These are phyloP conservation scores for Corchorus olitorius DNA, from an alignment of 345 rosid genomes.

Conservation along the genomic window DNA sequence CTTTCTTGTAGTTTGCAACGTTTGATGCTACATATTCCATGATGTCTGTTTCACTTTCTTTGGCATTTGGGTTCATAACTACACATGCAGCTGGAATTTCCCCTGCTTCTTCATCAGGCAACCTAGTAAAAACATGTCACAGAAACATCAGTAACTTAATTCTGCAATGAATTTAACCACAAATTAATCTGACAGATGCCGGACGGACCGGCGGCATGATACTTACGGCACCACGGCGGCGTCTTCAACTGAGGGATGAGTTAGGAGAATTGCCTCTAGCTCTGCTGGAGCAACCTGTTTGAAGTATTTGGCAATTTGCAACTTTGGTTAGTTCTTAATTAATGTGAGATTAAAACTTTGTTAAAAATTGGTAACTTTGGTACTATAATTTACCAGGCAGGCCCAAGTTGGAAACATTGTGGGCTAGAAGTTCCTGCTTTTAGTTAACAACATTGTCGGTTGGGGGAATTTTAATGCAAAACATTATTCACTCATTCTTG, in stretches of 20 bases:
- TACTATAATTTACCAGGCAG: background rate
- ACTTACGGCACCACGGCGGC: slow-evolving; percentile 94
- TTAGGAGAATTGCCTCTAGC: slow-evolving; percentile 75
- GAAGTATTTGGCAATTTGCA: slow-evolving; percentile 13
- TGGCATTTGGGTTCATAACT: slow-evolving; percentile 53
- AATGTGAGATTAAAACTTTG: background rate
- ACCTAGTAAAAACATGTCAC: slow-evolving; percentile 32
- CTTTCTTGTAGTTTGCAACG: slow-evolving; percentile 86
- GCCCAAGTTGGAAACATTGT: background rate
- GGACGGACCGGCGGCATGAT: background rate
- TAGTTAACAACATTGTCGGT: background rate
- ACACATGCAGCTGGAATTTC: slow-evolving; percentile 94
- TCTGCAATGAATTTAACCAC: background rate
- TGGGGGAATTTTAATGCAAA: too few species aligned
- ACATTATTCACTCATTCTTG: too few species aligned
- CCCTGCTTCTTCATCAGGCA: slow-evolving; percentile 92
- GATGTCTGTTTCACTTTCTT: slow-evolving; percentile 70
- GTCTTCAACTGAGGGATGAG: slow-evolving; percentile 77
- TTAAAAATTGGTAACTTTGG: background rate
- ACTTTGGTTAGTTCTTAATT: background rate
- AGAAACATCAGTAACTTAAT: too few species aligned
- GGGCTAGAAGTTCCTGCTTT: background rate
- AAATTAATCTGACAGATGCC: background rate
- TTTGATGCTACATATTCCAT: slow-evolving; percentile 66
- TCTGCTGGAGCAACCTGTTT: slow-evolving; percentile 91